Evolutionary conservation across 257 asterid genomes (phyloP), one percentile per base, ranked within the genome.

Genomic region (Nicotiana paniculata): DNA sequence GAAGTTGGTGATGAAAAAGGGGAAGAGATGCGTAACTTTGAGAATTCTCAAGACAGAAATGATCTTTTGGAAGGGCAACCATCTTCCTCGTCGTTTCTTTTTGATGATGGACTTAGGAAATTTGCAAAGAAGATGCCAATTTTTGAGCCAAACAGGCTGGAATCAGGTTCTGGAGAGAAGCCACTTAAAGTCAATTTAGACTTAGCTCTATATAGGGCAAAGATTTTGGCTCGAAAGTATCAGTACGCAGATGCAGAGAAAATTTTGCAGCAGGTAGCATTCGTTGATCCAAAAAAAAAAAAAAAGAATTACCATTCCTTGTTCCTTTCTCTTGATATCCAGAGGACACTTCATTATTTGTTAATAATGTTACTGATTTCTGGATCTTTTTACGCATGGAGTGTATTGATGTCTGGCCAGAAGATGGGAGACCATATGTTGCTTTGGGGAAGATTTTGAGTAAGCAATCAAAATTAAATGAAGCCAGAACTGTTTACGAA

Each of bases 351-450:
- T 70, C 37, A 9, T 37, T n/a, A 78, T 81, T 82, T 12, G 63
- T 1, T 37, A 81, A 53, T 81, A 68, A 48, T 85, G 84, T 62
- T 82, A 37, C 84, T 63, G 75, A 55, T 69, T 82, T 9, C 46
- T 75, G 79, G 1, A 48, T 15, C 16, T 39, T 81, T 21, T 81
- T 66, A 51, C 5, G 62, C 67, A 43, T 89, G 86, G 87, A 96
- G 99, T 96, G 99, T 86, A 93, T 96, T 86, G 82, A 81, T 80
- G 86, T 86, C 85, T 96, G 99, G 99, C 97, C 99, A 10, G 99
- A 96, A 90, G 98, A 96, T 76, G 99, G 99, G 87, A 94, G 99
- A 85, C 84, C 98, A 46, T 96, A 96, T 82, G 99, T 96, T 59
- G 97, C 97, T 17, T 81, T 96, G 43, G 99, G 98, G 57, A 96